phyloP scores from a whole-genome alignment of 768 basidiomycete genomes.

The Tulasnella sp. region DNA sequence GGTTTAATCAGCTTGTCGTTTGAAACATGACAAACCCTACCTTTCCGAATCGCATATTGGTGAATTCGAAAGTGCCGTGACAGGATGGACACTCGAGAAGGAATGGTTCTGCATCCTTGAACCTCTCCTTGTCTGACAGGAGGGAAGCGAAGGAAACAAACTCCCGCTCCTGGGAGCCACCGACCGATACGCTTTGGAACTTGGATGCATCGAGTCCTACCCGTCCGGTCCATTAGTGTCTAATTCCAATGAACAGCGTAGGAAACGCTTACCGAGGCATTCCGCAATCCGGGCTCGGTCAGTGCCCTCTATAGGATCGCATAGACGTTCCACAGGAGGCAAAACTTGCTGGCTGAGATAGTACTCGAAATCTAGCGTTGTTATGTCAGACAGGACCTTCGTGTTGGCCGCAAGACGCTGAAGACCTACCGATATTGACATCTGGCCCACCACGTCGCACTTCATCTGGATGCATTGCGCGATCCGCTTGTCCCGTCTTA shows the following conservation, averaged over 20 bases:
- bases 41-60: slow-evolving; percentile 46
- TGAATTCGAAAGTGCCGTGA: slow-evolving; percentile 44
- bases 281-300: slow-evolving; percentile 87
- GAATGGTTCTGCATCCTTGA: slow-evolving; percentile 63
- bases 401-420: neutral
- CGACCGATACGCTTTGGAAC: slow-evolving; percentile 33
- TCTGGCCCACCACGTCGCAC: slow-evolving; percentile 54
- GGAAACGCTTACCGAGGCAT: slow-evolving; percentile 63
- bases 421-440: slow-evolving; percentile 55
- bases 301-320: slow-evolving; percentile 93
- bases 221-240: neutral
- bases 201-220: slow-evolving; percentile 51
- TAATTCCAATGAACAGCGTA: slow-evolving; percentile 6
- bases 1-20: neutral
- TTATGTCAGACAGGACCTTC: neutral
- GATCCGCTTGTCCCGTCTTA: slow-evolving; percentile 74
- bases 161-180: slow-evolving; percentile 44
- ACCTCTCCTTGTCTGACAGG: slow-evolving; percentile 77
- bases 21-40: slow-evolving; percentile 28
- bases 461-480: slow-evolving; percentile 91
- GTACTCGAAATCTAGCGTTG: slow-evolving; percentile 65
- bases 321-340: slow-evolving; percentile 89
- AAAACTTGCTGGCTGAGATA: slow-evolving; percentile 87
- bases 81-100: slow-evolving; percentile 69
- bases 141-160: slow-evolving; percentile 82